phyloP scores from a whole-genome alignment of 2,329 filamentous ascomycete genomes.

The Phialocephala subalpina region DNA sequence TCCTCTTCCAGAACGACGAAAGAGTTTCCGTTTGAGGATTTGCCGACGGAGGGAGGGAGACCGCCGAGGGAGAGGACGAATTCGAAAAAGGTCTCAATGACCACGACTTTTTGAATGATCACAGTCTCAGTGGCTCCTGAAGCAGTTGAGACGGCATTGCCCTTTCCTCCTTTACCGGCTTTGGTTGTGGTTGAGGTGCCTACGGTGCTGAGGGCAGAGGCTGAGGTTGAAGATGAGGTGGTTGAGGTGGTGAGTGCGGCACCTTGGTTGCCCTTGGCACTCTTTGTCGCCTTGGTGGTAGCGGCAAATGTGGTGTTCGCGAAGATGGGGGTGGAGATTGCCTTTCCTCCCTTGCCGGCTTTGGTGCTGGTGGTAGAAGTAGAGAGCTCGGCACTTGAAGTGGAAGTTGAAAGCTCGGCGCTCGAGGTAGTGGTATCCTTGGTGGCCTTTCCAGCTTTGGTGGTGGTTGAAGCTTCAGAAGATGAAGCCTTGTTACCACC shows the following conservation, averaged over 20 bases:
- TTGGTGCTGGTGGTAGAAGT: conserved; percentile 7
- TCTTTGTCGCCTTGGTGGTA: neutral
- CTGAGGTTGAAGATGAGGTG: neutral
- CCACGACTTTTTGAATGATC: conserved; percentile 31
- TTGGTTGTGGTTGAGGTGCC: conserved; percentile 18
- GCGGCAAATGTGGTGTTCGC: neutral
- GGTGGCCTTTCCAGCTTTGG: neutral
- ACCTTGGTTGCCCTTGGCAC: neutral
- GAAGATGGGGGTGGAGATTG: neutral
- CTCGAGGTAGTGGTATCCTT: neutral
- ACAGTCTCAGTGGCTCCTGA: conserved; percentile 11
- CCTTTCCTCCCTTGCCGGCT: conserved; percentile 13
- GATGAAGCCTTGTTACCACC: neutral
- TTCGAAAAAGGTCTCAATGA: conserved; percentile 39
- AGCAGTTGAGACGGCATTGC: conserved; percentile 13
- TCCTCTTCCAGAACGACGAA: conserved; percentile 35
- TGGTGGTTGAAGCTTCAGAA: conserved; percentile 13
- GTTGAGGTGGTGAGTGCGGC: neutral
- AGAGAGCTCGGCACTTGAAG: neutral
- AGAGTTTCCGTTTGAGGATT: conserved; percentile 24
- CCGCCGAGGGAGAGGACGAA: conserved; percentile 35
- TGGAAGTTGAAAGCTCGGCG: no score
- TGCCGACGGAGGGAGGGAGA: conserved; percentile 34
- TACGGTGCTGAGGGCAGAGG: neutral
- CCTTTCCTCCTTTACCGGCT: conserved; percentile 12